Conservation (phyloP, 164 flowering plant genomes). For the Piper betle region DNA sequence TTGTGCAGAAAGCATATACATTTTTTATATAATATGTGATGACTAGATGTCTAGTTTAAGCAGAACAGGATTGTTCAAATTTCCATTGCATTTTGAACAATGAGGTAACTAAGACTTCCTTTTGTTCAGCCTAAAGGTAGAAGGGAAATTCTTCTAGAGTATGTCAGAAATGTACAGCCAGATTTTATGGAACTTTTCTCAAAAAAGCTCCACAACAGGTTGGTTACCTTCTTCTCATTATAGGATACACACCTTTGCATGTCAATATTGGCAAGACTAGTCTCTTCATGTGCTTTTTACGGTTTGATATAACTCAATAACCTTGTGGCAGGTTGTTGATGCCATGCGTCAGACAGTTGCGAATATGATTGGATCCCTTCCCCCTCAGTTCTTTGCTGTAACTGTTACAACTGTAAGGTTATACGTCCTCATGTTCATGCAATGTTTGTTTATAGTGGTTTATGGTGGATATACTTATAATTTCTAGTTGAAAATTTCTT, state of each 20-base stretch:
- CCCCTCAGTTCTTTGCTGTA: conserved; percentile 93
- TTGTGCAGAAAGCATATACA: no score
- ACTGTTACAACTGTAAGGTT: conserved; percentile 83
- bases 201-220: conserved; percentile 91
- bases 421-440: not conserved
- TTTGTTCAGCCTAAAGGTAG: conserved; percentile 51
- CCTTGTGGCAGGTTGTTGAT: conserved; percentile 58
- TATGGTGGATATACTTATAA: not conserved
- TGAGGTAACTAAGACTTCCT: not conserved
- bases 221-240: not conserved
- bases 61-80: no score
- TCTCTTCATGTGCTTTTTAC: not conserved
- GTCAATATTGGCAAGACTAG: not conserved
- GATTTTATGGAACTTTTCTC: conserved; percentile 94
- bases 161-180: conserved; percentile 88
- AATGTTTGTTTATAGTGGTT: not conserved
- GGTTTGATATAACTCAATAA: no score
- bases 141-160: conserved; percentile 83
- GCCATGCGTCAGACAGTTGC: conserved; percentile 98
- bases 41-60: no score
- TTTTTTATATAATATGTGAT: no score
- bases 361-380: conserved; percentile 93
- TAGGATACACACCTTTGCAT: not conserved
- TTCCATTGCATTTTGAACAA: not conserved
- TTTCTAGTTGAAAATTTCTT: not conserved